Evolutionary conservation across 2,329 filamentous ascomycete species (phyloP).

Genomic region (Trichoderma gracile): DNA sequence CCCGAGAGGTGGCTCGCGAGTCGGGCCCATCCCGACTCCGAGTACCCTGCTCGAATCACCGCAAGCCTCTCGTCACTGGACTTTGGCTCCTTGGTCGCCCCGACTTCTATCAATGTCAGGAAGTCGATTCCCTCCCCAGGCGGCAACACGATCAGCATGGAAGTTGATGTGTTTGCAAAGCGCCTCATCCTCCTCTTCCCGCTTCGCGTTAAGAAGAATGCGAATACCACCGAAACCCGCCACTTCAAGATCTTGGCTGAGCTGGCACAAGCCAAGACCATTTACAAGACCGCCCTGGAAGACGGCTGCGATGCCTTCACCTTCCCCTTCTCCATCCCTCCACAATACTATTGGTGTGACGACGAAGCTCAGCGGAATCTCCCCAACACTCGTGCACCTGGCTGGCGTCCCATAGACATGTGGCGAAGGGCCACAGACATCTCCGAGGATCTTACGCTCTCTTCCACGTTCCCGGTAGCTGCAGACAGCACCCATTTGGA

Average conservation of each 20-base stretch:
- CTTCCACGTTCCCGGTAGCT: slow-evolving; percentile 32
- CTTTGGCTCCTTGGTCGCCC: slow-evolving; percentile 61
- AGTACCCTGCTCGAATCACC: slow-evolving; percentile 41
- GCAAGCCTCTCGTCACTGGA: slow-evolving; percentile 52
- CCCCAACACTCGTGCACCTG: slow-evolving; percentile 35
- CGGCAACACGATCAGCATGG: slow-evolving; percentile 32
- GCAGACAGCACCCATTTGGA: neutral
- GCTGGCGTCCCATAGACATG: slow-evolving; percentile 45
- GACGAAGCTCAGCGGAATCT: slow-evolving; percentile 36
- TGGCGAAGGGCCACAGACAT: slow-evolving; percentile 56
- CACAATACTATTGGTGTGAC: slow-evolving; percentile 45
- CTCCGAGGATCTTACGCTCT: slow-evolving; percentile 38
- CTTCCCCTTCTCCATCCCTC: slow-evolving; percentile 52
- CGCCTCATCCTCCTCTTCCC: slow-evolving; percentile 39
- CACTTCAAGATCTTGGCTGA: slow-evolving; percentile 47
- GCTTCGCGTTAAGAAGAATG: slow-evolving; percentile 26
- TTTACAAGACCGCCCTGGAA: slow-evolving; percentile 39
- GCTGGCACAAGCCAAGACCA: slow-evolving; percentile 48
- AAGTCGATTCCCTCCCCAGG: slow-evolving; percentile 36
- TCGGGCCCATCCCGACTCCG: neutral
- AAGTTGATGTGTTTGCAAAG: slow-evolving; percentile 36
- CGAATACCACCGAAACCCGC: slow-evolving; percentile 25
- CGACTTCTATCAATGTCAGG: slow-evolving; percentile 61
- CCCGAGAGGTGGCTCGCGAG: slow-evolving; percentile 18
- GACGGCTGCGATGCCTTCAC: slow-evolving; percentile 43